phyloP scores from a whole-genome alignment of 495 filamentous ascomycete genomes.

The Podospora sp. region DNA sequence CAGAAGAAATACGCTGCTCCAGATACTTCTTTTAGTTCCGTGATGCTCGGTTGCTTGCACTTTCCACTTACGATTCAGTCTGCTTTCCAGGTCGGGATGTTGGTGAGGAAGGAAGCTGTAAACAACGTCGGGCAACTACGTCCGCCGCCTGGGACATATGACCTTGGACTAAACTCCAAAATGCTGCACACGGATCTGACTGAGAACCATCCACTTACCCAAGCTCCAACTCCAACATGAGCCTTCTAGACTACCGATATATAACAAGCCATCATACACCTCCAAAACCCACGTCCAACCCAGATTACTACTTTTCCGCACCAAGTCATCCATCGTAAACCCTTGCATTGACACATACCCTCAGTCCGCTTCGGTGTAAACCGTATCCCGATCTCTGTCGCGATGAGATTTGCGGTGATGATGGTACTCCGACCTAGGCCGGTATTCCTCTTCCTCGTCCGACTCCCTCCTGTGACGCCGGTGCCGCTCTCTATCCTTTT shows the following conservation, averaged over 20 bases:
- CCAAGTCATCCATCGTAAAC: constrained; percentile 3
- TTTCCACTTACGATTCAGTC: background rate
- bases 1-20: background rate
- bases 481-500: constrained; percentile 8
- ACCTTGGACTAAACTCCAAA: background rate
- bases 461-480: constrained; percentile 19
- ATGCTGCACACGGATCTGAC: background rate
- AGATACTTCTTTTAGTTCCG: background rate
- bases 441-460: constrained; percentile 26
- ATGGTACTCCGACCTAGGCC: constrained; percentile 18
- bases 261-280: background rate
- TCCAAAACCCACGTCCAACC: background rate
- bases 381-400: constrained; percentile 9
- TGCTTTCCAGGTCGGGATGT: background rate
- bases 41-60: background rate
- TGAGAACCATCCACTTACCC: background rate
- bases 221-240: background rate
- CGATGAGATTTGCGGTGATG: constrained; percentile 23
- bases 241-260: background rate
- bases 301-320: background rate
- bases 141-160: background rate
- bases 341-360: background rate
- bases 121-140: background rate
- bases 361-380: constrained; percentile 7
- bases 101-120: background rate